These are phyloP conservation scores for Rugosomyces carneus DNA, from an alignment of 1,284 basidiomycete genomes.

Conservation along the genomic window DNA sequence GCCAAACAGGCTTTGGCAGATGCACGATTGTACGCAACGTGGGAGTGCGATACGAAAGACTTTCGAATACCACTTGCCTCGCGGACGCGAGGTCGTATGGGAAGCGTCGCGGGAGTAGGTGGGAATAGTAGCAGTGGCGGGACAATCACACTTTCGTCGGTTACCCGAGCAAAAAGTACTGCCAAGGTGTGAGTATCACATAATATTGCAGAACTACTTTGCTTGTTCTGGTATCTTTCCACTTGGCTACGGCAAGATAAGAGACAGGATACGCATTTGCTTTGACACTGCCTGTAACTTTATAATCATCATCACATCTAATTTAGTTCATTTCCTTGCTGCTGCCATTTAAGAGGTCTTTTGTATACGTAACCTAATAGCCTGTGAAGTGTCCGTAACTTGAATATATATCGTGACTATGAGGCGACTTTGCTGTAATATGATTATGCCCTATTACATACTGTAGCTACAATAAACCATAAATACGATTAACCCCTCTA, in stretches of 20 bases:
- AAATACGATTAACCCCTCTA: too few relatives aligned
- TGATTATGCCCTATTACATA: too few relatives aligned
- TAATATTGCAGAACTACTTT: background rate
- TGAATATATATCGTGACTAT: too few relatives aligned
- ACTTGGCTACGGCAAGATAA: background rate
- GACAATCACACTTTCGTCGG: background rate
- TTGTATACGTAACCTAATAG: too few relatives aligned
- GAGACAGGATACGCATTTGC: background rate
- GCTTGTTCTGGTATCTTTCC: background rate
- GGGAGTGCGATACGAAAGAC: slow-evolving; percentile 68
- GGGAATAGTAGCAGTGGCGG: background rate
- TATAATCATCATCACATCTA: too few relatives aligned
- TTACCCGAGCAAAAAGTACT: background rate
- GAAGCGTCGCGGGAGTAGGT: background rate
- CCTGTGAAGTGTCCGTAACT: too few relatives aligned
- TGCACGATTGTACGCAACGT: slow-evolving; percentile 65
- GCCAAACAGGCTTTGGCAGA: slow-evolving; percentile 48
- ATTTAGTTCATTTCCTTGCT: too few relatives aligned
- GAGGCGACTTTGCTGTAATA: too few relatives aligned
- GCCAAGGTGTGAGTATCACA: background rate
- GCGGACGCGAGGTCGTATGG: slow-evolving; percentile 5
- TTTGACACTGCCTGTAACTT: background rate
- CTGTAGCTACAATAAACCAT: too few relatives aligned
- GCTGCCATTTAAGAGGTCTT: too few relatives aligned
- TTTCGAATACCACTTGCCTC: slow-evolving; percentile 42